Evolutionary conservation across 768 basidiomycete genomes (phyloP).

Genomic region (Suillus subalutaceus): DNA sequence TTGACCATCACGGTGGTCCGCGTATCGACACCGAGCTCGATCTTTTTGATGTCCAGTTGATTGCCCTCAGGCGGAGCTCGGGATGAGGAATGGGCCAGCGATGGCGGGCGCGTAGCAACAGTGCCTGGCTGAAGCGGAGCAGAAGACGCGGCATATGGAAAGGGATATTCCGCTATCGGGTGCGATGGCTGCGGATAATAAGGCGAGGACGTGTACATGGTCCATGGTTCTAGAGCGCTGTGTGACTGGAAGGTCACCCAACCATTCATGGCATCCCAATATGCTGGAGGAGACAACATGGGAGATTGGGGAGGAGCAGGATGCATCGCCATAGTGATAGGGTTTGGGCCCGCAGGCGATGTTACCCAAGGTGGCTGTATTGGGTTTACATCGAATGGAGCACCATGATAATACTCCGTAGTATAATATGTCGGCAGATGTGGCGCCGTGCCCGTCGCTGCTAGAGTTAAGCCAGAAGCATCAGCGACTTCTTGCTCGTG

Average conservation of each 20-base stretch:
- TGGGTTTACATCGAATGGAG: conserved; percentile 19
- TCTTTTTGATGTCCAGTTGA: conserved; percentile 66
- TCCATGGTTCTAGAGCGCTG: conserved; percentile 32
- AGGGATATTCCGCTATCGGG: conserved; percentile 19
- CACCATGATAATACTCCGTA: conserved; percentile 14
- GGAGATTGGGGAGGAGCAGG: conserved; percentile 31
- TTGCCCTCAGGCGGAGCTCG: conserved; percentile 46
- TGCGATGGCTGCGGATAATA: conserved; percentile 36
- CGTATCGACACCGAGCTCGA: conserved; percentile 78
- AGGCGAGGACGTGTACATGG: conserved; percentile 31
- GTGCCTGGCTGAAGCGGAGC: conserved; percentile 22
- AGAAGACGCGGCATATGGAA: conserved; percentile 3
- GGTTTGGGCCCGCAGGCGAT: conserved; percentile 23
- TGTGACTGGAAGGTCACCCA: conserved; percentile 35
- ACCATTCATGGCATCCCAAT: conserved; percentile 32
- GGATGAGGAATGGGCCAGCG: conserved; percentile 30
- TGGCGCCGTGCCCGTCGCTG: neutral
- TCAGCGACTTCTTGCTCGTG: conserved; percentile 21
- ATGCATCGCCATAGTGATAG: conserved; percentile 24
- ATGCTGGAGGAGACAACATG: conserved; percentile 24
- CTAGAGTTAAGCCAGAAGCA: neutral
- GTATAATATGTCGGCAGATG: conserved; percentile 4
- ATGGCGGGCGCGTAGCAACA: conserved; percentile 22
- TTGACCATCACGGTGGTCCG: conserved; percentile 89
- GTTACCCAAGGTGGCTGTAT: conserved; percentile 31